Percentiles rank a stretch among this genome's conserved stretches.
These are phyloP conservation scores for Erysimum pusillum DNA, from an alignment of 441 rosid genomes.

Conservation along the genomic window DNA sequence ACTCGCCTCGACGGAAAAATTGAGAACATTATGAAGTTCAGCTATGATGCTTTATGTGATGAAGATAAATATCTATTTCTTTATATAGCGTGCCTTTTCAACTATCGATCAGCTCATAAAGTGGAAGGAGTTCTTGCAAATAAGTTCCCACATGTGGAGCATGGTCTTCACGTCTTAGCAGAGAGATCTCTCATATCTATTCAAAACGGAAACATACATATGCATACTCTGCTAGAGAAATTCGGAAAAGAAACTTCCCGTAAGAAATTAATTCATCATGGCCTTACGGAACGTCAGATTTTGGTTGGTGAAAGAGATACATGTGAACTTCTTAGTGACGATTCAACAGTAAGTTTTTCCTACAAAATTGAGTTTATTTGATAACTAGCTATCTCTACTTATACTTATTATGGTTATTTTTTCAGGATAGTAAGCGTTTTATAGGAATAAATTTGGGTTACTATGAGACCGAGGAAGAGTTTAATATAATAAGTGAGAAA, in stretches of 20 bases:
- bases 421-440: background rate
- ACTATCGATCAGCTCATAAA: background rate
- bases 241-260: background rate
- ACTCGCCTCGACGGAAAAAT: background rate
- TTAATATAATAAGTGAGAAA: conserved; percentile 6
- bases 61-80: conserved; percentile 1
- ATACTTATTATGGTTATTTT: background rate
- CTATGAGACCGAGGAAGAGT: no score
- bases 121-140: background rate
- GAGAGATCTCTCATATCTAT: background rate
- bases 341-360: background rate
- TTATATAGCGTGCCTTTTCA: background rate
- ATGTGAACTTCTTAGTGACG: background rate
- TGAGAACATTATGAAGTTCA: background rate
- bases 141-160: background rate
- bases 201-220: rapidly evolving
- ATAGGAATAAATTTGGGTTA: background rate
- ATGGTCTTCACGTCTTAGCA: background rate
- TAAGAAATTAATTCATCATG: background rate
- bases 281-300: background rate
- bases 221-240: background rate
- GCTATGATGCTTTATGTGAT: background rate
- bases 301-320: background rate
- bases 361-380: background rate
- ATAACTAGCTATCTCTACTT: background rate